phyloP scores from a whole-genome alignment of 2,329 filamentous ascomycete species.

The Sarocladium brachiariae region DNA sequence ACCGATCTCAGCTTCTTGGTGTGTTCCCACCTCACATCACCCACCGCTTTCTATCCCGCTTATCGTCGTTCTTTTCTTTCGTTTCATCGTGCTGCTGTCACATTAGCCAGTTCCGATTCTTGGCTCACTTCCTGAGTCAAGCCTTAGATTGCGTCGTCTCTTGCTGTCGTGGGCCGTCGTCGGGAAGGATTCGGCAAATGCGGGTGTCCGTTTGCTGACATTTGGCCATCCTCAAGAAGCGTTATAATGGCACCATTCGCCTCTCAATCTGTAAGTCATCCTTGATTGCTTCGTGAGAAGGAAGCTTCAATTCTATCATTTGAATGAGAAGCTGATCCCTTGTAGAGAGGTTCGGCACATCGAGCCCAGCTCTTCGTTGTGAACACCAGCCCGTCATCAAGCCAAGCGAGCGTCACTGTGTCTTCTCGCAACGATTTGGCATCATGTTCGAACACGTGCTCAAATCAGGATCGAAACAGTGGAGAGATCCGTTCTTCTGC shows the following conservation, averaged over 20 bases:
- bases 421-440: constrained; percentile 2
- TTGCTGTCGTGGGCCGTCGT: too few relatives aligned
- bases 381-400: not conserved
- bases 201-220: not conserved
- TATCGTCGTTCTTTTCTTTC: not conserved
- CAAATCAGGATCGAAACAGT: not conserved
- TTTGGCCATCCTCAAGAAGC: not conserved
- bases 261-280: not conserved
- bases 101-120: not conserved
- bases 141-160: too few relatives aligned
- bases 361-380: too few relatives aligned
- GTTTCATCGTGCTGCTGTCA: too few relatives aligned
- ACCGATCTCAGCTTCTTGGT: not conserved
- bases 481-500: not conserved
- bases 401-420: not conserved
- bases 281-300: too few relatives aligned
- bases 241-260: not conserved
- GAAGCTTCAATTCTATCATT: too few relatives aligned
- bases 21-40: not conserved
- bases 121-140: too few relatives aligned
- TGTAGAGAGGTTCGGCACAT: not conserved
- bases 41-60: not conserved
- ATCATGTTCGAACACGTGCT: not conserved
- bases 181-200: not conserved
- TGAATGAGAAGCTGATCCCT: too few relatives aligned